A percentile compares a stretch with the other conserved stretches of the same genome.
phyloP scores from a whole-genome alignment of 2,329 filamentous ascomycete species.

The Tolypocladium pustulatum region DNA sequence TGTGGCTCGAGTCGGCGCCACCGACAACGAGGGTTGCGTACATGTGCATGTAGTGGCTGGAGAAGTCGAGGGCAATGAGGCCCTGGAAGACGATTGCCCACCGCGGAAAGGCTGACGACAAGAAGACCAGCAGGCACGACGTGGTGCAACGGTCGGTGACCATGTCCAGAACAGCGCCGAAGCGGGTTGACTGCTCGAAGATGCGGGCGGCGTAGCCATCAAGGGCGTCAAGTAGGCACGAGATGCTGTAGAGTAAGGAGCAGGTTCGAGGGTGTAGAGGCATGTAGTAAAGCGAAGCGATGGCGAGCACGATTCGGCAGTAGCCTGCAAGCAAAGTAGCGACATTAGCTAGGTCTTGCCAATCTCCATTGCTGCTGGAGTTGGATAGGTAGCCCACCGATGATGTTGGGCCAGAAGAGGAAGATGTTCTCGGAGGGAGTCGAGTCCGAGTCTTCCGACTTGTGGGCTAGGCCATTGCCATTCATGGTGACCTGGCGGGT shows the following conservation, averaged over 20 bases:
- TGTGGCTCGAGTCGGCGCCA: conserved; percentile 72
- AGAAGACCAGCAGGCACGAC: conserved; percentile 85
- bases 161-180: conserved; percentile 97
- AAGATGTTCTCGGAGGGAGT: conserved; percentile 62
- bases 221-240: conserved; percentile 88
- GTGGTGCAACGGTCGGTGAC: conserved; percentile 97
- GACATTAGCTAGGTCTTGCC: conserved; percentile 6
- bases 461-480: conserved; percentile 33
- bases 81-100: conserved; percentile 93
- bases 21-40: conserved; percentile 88
- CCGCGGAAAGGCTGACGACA: conserved; percentile 86
- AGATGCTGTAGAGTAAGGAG: conserved; percentile 82
- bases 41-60: conserved; percentile 99
- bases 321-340: conserved; percentile 45
- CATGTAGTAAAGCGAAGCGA: conserved; percentile 98
- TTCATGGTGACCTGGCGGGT: conserved; percentile 23
- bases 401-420: conserved; percentile 71
- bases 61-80: conserved; percentile 82
- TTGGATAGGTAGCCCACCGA: conserved; percentile 43
- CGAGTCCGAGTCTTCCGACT: conserved; percentile 23
- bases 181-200: conserved; percentile 87
- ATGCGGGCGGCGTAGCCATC: conserved; percentile 76
- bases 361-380: background rate
- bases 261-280: conserved; percentile 95
- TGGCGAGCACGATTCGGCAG: conserved; percentile 65